These are phyloP conservation scores for Coprinellus micaceus DNA, from an alignment of 768 basidiomycete genomes.

Conservation along the genomic window DNA sequence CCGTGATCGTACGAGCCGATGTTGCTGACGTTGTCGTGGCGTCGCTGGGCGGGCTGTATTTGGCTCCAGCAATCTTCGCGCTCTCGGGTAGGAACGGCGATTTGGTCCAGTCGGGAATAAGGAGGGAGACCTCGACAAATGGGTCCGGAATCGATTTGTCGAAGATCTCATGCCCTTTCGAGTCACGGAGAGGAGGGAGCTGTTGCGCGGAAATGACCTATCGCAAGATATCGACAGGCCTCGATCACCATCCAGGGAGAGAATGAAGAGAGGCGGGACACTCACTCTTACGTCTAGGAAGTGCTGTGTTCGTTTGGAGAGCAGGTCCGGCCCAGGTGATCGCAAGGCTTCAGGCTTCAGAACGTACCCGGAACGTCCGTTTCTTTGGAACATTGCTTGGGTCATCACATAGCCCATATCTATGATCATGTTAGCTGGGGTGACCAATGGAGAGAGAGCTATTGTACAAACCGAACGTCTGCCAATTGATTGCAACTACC, in stretches of 20 bases:
- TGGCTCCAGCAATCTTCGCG: conserved; percentile 2
- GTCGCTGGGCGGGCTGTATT: conserved; percentile 13
- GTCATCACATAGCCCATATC: conserved; percentile 92
- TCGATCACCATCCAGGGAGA: background rate
- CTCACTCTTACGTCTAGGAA: conserved; percentile 60
- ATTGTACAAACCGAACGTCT: conserved; percentile 75
- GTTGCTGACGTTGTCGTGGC: conserved; percentile 22
- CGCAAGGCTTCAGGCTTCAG: conserved; percentile 82
- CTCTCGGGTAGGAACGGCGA: conserved; percentile 18
- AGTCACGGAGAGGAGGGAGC: conserved; percentile 74
- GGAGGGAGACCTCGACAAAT: conserved; percentile 63
- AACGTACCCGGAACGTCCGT: conserved; percentile 85
- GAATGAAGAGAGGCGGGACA: background rate
- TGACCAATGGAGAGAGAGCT: background rate
- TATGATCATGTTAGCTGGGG: conserved; percentile 23
- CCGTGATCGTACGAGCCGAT: conserved; percentile 44
- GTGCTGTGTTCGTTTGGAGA: conserved; percentile 53
- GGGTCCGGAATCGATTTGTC: conserved; percentile 60
- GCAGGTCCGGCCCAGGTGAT: conserved; percentile 54
- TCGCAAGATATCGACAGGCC: background rate
- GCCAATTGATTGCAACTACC: conserved; percentile 95
- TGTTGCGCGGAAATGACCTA: conserved; percentile 82
- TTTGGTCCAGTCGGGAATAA: conserved; percentile 69
- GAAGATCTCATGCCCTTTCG: conserved; percentile 59
- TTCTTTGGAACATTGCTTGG: conserved; percentile 91